phyloP scores from a whole-genome alignment of 768 basidiomycete genomes.

The Coprinellus micaceus region DNA sequence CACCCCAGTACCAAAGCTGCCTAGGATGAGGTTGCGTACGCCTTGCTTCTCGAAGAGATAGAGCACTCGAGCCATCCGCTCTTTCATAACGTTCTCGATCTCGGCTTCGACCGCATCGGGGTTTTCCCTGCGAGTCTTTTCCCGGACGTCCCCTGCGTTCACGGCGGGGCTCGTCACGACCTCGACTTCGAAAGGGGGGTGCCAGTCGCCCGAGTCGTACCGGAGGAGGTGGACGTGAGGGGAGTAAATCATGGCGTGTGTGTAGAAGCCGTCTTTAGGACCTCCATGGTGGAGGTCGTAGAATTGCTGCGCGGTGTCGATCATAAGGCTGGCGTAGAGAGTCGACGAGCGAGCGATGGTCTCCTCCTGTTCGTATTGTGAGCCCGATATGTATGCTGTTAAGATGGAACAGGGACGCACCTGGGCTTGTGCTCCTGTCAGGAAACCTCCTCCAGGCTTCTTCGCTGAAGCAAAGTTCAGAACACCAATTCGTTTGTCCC shows the following conservation, averaged over 20 bases:
- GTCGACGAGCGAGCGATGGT: constrained; percentile 71
- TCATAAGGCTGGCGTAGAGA: constrained; percentile 57
- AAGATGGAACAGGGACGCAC: constrained; percentile 10
- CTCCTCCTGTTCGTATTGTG: constrained; percentile 54
- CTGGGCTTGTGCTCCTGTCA: constrained; percentile 53
- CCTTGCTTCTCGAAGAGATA: constrained; percentile 59
- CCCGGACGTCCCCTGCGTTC: constrained; percentile 48
- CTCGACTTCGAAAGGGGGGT: constrained; percentile 55
- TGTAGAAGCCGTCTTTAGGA: constrained; percentile 54
- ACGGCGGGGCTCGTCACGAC: constrained; percentile 67
- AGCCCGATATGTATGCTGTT: not conserved
- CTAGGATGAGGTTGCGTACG: constrained; percentile 58
- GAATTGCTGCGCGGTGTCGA: constrained; percentile 49
- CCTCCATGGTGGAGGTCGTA: constrained; percentile 50
- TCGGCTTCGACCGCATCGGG: constrained; percentile 15
- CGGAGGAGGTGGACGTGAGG: constrained; percentile 57
- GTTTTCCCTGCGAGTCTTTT: constrained; percentile 11
- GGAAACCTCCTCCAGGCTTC: constrained; percentile 68
- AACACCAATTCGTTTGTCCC: constrained; percentile 40
- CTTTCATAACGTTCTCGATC: constrained; percentile 45
- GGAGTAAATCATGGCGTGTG: constrained; percentile 70
- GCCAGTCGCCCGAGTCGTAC: constrained; percentile 53
- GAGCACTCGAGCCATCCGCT: constrained; percentile 66
- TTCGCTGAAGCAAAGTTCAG: constrained; percentile 73
- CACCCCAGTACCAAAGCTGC: constrained; percentile 74